These are phyloP conservation scores for Wickerhamomyces sp. DNA, from an alignment of 1,139 yeast genomes.

Conservation along the genomic window DNA sequence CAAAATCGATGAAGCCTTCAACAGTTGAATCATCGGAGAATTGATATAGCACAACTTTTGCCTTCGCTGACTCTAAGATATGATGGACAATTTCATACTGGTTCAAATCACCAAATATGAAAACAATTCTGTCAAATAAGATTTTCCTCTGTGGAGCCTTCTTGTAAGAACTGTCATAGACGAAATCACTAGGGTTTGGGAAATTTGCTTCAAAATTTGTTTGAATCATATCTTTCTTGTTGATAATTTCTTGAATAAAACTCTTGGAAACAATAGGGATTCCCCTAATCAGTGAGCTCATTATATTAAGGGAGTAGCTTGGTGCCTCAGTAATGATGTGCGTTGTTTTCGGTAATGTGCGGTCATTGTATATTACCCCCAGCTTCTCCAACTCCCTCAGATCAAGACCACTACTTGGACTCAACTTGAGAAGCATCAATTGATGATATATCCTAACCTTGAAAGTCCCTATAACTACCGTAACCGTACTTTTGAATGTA, in stretches of 20 bases:
- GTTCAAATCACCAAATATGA: conserved; percentile 1
- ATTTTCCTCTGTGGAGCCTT: conserved; percentile 5
- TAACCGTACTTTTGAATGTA: conserved; percentile 1
- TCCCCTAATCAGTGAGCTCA: conserved; percentile 13
- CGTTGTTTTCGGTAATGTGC: conserved; percentile 11
- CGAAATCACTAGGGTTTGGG: conserved; percentile 8
- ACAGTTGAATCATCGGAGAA: not conserved
- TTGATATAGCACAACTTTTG: not conserved
- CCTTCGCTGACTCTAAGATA: conserved; percentile 1
- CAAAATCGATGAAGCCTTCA: conserved; percentile 3
- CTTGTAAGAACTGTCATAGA: conserved; percentile 6
- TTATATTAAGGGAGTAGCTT: conserved; percentile 8
- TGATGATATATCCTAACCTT: conserved; percentile 1
- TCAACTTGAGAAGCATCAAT: not conserved
- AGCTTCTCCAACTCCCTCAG: conserved; percentile 2
- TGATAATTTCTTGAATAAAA: conserved; percentile 5
- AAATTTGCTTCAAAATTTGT: conserved; percentile 12
- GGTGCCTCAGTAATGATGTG: conserved; percentile 10
- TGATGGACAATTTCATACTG: not conserved
- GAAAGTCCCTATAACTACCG: conserved; percentile 1
- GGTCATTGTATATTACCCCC: conserved; percentile 8
- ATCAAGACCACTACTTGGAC: conserved; percentile 3
- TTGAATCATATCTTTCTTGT: conserved; percentile 1
- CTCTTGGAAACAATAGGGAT: conserved; percentile 11
- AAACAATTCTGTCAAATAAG: conserved; percentile 4